These are phyloP conservation scores for Rhizophagus sp. DNA, from an alignment of 192 early-diverging fungal species.

Conservation along the genomic window DNA sequence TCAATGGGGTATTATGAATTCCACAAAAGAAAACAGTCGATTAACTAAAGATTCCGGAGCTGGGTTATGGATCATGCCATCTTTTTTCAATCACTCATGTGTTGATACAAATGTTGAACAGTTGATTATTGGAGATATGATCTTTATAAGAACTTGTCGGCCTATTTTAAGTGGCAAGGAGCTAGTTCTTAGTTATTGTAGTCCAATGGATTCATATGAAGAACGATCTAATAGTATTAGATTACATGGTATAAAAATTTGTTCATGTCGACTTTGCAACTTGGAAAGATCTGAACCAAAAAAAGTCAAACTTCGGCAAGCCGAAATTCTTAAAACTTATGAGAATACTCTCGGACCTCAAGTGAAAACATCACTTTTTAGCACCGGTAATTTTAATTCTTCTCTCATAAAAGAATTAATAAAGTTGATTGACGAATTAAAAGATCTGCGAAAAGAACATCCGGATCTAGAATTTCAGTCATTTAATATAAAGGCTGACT, in stretches of 20 bases:
- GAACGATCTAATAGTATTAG: not conserved
- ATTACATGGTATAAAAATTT: not conserved
- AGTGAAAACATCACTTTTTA: not conserved
- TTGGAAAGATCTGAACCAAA: not conserved
- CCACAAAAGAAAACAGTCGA: not conserved
- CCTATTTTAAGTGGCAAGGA: constrained; percentile 3
- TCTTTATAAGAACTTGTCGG: not conserved
- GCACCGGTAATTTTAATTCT: not conserved
- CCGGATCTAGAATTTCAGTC: not conserved
- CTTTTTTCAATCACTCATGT: constrained; percentile 15
- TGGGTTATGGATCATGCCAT: not conserved
- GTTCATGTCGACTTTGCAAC: constrained; percentile 10
- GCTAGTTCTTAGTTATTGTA: not conserved
- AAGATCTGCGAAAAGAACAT: not conserved
- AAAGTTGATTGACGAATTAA: not conserved
- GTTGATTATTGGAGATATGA: not conserved
- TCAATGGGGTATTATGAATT: not conserved
- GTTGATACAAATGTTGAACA: constrained; percentile 2
- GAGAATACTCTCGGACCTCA: not conserved
- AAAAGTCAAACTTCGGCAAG: not conserved
- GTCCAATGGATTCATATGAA: not conserved
- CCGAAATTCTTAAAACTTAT: not conserved
- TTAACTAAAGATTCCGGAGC: not conserved
- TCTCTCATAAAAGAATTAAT: not conserved
- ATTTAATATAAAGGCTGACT: not conserved